phyloP scores from a whole-genome alignment of 108 stramenopile species.

The Nannochloropsis gaditana region DNA sequence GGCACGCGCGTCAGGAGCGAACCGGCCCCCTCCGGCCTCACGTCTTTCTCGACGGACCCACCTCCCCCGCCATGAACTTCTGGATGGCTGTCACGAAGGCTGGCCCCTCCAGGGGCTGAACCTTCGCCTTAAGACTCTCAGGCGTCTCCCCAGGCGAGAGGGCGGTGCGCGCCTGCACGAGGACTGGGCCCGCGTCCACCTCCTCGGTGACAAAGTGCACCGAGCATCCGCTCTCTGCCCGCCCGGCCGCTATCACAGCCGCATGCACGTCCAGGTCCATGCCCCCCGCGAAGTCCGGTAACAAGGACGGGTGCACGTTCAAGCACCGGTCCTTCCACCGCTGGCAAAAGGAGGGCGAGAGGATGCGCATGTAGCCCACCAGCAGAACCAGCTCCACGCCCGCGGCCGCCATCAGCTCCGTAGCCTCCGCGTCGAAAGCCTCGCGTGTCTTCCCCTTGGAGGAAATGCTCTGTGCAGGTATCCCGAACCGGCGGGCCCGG shows the following conservation, averaged over 20 bases:
- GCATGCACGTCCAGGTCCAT: conserved; percentile 98
- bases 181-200: conserved; percentile 92
- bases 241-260: conserved; percentile 87
- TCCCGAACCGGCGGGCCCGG: conserved; percentile 73
- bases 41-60: not conserved
- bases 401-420: conserved; percentile 70
- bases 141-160: conserved; percentile 81
- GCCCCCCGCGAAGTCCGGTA: conserved; percentile 95
- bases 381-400: conserved; percentile 86
- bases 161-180: conserved; percentile 69
- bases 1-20: no score
- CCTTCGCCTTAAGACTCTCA: conserved; percentile 84
- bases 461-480: conserved; percentile 70
- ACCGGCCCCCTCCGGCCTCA: not conserved
- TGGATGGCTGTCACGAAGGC: conserved; percentile 91
- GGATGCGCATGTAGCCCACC: conserved; percentile 99
- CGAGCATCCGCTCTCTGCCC: conserved; percentile 87
- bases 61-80: conserved; percentile 36
- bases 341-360: conserved; percentile 73
- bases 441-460: conserved; percentile 73
- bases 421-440: conserved; percentile 86
- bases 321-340: conserved; percentile 82
- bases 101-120: conserved; percentile 87
- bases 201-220: conserved; percentile 93
- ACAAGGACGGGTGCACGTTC: conserved; percentile 98